Evolutionary conservation across 164 flowering plant genomes (phyloP).

Genomic region (Umbellularia californica): DNA sequence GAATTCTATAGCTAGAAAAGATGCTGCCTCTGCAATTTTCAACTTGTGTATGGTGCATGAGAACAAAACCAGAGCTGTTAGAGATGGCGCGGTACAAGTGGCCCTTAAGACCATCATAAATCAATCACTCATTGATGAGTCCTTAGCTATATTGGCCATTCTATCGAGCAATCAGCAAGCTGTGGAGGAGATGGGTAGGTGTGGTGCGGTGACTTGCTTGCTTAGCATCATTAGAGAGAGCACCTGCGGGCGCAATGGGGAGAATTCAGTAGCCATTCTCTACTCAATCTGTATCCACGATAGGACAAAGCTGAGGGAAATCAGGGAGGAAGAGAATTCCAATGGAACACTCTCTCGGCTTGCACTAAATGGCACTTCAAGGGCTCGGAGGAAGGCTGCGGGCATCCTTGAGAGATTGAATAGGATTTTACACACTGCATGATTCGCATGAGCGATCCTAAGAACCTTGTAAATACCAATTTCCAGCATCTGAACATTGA

Average conservation of each 20-base stretch:
- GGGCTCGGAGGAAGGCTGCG: conserved; percentile 76
- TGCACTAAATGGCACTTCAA: conserved; percentile 59
- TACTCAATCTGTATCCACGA: conserved; percentile 47
- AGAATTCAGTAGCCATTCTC: conserved; percentile 67
- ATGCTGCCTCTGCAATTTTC: conserved; percentile 77
- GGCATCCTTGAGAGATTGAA: conserved; percentile 63
- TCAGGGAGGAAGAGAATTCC: conserved; percentile 60
- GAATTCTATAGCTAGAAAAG: conserved; percentile 56
- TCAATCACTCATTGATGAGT: conserved; percentile 49
- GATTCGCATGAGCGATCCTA: background rate
- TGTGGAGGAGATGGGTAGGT: conserved; percentile 55
- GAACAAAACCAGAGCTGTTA: conserved; percentile 63
- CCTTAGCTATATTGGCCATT: conserved; percentile 68
- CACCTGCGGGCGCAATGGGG: conserved; percentile 53
- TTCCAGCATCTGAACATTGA: background rate
- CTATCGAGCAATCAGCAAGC: conserved; percentile 53
- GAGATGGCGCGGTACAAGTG: conserved; percentile 58
- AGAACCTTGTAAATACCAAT: background rate
- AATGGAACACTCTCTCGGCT: conserved; percentile 52
- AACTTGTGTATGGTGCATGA: conserved; percentile 60
- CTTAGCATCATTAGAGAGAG: conserved; percentile 52
- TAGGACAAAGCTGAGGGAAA: conserved; percentile 48
- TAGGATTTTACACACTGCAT: background rate
- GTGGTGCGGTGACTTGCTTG: conserved; percentile 57
- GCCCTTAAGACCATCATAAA: conserved; percentile 43